Base-by-base conservation (phyloP, 2,329 filamentous ascomycete genomes). In the Venturia asperata region DNA sequence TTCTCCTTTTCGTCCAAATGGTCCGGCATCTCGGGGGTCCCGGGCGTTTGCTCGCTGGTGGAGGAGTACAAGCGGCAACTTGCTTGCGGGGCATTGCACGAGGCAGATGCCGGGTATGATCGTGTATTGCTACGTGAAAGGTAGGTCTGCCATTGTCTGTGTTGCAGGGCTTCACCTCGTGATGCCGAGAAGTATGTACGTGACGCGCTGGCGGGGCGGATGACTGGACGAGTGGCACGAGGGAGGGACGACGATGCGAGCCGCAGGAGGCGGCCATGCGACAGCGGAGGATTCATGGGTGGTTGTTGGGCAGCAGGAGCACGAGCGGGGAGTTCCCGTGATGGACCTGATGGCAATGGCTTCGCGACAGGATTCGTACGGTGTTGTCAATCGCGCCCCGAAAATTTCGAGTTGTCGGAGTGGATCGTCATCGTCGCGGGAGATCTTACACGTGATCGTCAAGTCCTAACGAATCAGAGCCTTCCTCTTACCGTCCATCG, bases 1-100 rank as follows among this genome's bases (percentile, higher is more conserved):
- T 77, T 72, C 69, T 82, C 80, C 66, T 71, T 72, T 65, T 79
- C 77, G 61, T 76, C 75, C 21, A 82, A 75, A 70, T 79, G 79
- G 67, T 80, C 78, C 37, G 80, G 80, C 27, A 80, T 72, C 69
- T 79, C 69, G 24, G 62, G 63, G n/a, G 39, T 61, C 39, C 27
- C 24, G 27, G 60, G 60, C 60, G 60, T n/a, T 43, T 61, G 39
- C 42, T 42, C 37, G 42, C 30, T 61, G 42, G 60, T 15, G 42
- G 37, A 42, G 21, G 60, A 61, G 60, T 42, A 45, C 37, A 61
- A 45, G 13, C 60, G 60, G 60, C 37, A 45, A 61, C n/a, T 34
- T 43, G 39, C 60, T 58, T 37, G 52, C 27, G 11, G 30, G 7
- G 52, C 30, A 30, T 58, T n/a, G 19, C n/a, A 15, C 52, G 30